phyloP scores from a whole-genome alignment of 768 basidiomycete species.

The Pleurotus citrinopileatus region DNA sequence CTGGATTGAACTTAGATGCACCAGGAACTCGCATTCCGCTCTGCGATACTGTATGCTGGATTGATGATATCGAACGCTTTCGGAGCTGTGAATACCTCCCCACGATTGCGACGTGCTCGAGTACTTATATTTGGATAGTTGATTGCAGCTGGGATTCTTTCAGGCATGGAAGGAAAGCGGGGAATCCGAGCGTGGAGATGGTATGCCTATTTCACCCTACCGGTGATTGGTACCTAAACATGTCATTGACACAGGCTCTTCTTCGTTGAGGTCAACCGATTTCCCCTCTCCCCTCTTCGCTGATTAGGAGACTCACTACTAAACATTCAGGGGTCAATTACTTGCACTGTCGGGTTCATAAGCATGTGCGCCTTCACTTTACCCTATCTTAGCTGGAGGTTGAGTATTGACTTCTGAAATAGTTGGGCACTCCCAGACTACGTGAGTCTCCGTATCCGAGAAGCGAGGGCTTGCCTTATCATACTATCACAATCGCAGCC shows the following conservation, averaged over 20 bases:
- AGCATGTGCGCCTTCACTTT: slow-evolving; percentile 39
- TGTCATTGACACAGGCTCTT: slow-evolving; percentile 47
- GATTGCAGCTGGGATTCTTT: slow-evolving; percentile 73
- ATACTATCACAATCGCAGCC: slow-evolving; percentile 33
- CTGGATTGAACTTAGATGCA: slow-evolving; percentile 7
- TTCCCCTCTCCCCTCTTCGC: neutral
- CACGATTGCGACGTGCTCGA: neutral
- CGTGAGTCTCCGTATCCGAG: slow-evolving; percentile 32
- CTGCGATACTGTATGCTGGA: slow-evolving; percentile 58
- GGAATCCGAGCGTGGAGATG: slow-evolving; percentile 74
- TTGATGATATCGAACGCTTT: slow-evolving; percentile 66
- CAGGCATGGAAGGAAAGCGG: slow-evolving; percentile 62
- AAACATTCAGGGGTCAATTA: slow-evolving; percentile 52
- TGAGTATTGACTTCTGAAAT: neutral
- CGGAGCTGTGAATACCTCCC: slow-evolving; percentile 45
- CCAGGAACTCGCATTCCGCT: slow-evolving; percentile 65
- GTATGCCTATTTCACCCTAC: slow-evolving; percentile 28
- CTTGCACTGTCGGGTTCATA: slow-evolving; percentile 53
- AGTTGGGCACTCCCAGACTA: slow-evolving; percentile 62
- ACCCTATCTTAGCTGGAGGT: neutral
- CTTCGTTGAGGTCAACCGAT: slow-evolving; percentile 53
- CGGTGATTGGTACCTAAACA: neutral
- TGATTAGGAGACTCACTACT: neutral
- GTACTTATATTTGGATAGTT: slow-evolving; percentile 32
- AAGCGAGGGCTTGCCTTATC: no score